These are phyloP conservation scores for Xylaria cubensis DNA, from an alignment of 495 filamentous ascomycete genomes.

Conservation along the genomic window DNA sequence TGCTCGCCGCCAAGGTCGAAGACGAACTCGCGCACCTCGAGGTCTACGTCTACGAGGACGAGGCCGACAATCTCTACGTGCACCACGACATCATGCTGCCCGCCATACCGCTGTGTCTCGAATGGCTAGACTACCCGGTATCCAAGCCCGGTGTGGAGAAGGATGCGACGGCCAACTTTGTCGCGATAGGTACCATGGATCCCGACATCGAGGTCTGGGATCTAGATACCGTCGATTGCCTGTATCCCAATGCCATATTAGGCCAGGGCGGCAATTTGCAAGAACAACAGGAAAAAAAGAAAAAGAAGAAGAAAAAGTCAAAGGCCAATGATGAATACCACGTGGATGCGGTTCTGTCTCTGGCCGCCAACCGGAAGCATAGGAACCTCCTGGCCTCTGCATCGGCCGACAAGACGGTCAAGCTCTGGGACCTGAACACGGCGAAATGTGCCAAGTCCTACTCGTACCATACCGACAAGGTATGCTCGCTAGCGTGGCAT, in stretches of 20 bases:
- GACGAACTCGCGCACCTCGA: constrained; percentile 97
- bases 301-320: constrained; percentile 77
- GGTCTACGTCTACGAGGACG: constrained; percentile 96
- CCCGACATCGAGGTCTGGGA: constrained; percentile 99
- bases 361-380: constrained; percentile 90
- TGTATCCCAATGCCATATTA: constrained; percentile 97
- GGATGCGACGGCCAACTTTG: constrained; percentile 77
- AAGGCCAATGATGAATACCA: constrained; percentile 92
- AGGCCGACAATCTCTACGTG: constrained; percentile 93
- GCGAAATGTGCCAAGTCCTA: constrained; percentile 94
- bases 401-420: constrained; percentile 95
- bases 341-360: constrained; percentile 88
- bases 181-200: constrained; percentile 95
- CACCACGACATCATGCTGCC: constrained; percentile 99
- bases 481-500: constrained; percentile 95
- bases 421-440: constrained; percentile 96
- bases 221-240: constrained; percentile 90
- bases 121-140: constrained; percentile 92
- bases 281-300: constrained; percentile 63
- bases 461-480: constrained; percentile 89
- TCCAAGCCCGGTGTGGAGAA: constrained; percentile 66
- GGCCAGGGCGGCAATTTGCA: constrained; percentile 72
- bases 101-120: constrained; percentile 90
- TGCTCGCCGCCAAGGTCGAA: constrained; percentile 91
- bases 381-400: constrained; percentile 94